Evolutionary conservation across 176 grass and related monocot genomes (phyloP).

Genomic region (Thalia dealbata): DNA sequence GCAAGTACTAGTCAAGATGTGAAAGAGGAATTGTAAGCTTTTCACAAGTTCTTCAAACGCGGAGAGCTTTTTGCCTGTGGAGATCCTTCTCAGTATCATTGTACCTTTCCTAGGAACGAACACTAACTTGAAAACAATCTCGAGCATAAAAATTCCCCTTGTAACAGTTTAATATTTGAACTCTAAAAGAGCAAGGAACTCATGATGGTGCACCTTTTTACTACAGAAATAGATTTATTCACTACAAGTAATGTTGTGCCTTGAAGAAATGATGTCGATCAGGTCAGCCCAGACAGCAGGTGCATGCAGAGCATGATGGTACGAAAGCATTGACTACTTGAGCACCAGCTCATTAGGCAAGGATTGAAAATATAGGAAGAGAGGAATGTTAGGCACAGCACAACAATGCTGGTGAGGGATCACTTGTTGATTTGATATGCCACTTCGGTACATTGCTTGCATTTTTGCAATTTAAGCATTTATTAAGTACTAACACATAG

Average conservation of each 20-base stretch:
- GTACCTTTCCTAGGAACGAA: neutral
- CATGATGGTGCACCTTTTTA: neutral
- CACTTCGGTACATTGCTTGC: no score
- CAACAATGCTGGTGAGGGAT: no score
- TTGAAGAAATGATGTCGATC: neutral
- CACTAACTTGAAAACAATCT: neutral
- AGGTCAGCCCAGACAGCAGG: no score
- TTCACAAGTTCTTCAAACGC: neutral
- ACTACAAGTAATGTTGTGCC: neutral
- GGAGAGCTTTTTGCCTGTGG: neutral
- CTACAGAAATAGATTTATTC: neutral
- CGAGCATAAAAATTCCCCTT: neutral
- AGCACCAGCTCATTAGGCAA: no score
- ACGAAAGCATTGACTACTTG: no score
- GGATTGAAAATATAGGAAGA: no score
- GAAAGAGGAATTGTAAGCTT: constrained; percentile 75
- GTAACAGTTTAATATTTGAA: neutral
- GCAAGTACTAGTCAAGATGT: constrained; percentile 14
- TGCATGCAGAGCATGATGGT: no score
- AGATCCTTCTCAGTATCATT: neutral
- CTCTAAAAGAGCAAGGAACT: neutral
- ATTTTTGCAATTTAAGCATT: no score
- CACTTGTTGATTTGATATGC: no score
- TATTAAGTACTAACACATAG: no score
- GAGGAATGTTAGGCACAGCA: no score